A percentile compares a stretch with the other conserved stretches of the same genome.
These are phyloP conservation scores for Pinguiococcus pyrenoidosus DNA, from an alignment of 108 stramenopile species.

Conservation along the genomic window DNA sequence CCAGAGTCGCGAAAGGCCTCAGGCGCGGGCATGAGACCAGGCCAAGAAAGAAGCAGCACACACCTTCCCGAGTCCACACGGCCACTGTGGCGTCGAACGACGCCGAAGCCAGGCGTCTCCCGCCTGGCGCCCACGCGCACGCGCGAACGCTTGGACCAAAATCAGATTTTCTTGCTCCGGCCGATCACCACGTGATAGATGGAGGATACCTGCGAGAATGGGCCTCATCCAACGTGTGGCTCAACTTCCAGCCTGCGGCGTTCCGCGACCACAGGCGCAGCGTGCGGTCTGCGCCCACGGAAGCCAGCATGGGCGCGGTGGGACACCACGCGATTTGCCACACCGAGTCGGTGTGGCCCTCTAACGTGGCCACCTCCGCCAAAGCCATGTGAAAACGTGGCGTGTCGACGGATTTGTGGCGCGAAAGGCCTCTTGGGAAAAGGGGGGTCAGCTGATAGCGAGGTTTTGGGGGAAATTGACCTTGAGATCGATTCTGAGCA, in stretches of 20 bases:
- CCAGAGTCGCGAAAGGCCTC: conserved; percentile 71
- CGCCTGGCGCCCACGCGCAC: conserved; percentile 46
- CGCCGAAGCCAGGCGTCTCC: conserved; percentile 54
- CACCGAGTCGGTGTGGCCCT: conserved; percentile 44
- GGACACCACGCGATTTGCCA: conserved; percentile 50
- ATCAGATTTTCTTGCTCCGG: background rate
- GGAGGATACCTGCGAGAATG: too few relatives aligned
- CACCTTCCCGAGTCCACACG: too few relatives aligned
- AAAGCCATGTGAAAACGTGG: conserved; percentile 3
- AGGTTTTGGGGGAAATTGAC: too few relatives aligned
- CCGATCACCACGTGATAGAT: too few relatives aligned
- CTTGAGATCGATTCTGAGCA: too few relatives aligned
- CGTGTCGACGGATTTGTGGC: too few relatives aligned
- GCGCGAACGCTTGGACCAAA: conserved; percentile 30
- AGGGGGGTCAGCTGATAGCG: too few relatives aligned
- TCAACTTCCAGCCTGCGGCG: background rate
- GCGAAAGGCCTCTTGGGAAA: too few relatives aligned
- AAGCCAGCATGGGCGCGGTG: conserved; percentile 29
- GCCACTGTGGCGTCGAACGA: conserved; percentile 90
- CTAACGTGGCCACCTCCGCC: conserved; percentile 10
- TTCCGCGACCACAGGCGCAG: conserved; percentile 11
- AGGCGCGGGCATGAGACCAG: conserved; percentile 16
- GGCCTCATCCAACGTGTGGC: background rate
- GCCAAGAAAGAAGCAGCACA: background rate
- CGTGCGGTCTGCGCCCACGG: conserved; percentile 37